A percentile compares a stretch with the other conserved stretches of the same genome.
Evolutionary conservation across 1,139 yeast genomes (phyloP).

Genomic region (Blastobotrys capitulatus): DNA sequence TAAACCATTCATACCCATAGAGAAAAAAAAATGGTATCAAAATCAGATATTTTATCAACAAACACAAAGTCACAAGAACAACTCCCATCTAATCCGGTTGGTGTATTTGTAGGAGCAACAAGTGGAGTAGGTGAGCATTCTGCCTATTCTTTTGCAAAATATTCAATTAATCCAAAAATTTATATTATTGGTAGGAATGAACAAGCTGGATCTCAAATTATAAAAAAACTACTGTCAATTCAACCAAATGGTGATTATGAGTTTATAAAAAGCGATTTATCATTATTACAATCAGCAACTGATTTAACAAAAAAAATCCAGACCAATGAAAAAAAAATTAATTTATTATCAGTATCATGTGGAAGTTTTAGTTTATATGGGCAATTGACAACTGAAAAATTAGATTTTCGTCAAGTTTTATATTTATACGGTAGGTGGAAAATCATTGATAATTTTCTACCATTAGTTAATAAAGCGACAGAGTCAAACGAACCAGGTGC

Average conservation of each 20-base stretch:
- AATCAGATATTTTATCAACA: background rate
- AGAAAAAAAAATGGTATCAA: background rate
- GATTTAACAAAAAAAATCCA: constrained; percentile 19
- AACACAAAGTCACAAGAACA: background rate
- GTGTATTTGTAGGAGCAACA: constrained; percentile 32
- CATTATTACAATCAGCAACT: constrained; percentile 24
- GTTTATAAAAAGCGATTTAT: constrained; percentile 26
- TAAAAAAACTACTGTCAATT: constrained; percentile 17
- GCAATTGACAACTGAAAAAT: constrained; percentile 27
- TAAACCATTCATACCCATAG: no score
- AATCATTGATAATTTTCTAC: constrained; percentile 21
- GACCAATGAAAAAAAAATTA: constrained; percentile 25
- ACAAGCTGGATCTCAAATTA: constrained; percentile 22
- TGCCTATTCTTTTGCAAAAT: constrained; percentile 28
- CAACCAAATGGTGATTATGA: constrained; percentile 18
- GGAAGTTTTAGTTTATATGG: constrained; percentile 23
- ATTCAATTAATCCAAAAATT: constrained; percentile 27
- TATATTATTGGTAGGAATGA: constrained; percentile 31
- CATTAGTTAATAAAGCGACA: constrained; percentile 25
- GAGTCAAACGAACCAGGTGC: constrained; percentile 25
- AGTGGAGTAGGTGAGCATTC: constrained; percentile 31
- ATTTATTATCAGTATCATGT: constrained; percentile 24
- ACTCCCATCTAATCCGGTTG: constrained; percentile 14
- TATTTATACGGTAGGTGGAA: constrained; percentile 30
- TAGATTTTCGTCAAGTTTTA: constrained; percentile 25